Conservation (phyloP, 176 grass and related monocot genomes). For the Olyra latifolia region DNA sequence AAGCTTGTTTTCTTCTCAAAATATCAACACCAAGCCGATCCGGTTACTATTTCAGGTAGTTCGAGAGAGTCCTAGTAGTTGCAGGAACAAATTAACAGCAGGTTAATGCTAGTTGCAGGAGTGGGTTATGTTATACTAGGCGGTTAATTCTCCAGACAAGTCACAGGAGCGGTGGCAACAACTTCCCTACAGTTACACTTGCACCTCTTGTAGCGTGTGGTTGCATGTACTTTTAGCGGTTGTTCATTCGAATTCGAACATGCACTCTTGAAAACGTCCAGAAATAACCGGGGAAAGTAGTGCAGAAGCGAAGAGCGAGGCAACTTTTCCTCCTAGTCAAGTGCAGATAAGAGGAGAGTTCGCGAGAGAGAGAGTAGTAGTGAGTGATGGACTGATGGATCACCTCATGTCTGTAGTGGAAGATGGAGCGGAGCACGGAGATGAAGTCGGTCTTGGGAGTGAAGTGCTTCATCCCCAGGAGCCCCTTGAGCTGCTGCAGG, state of each 20-base stretch:
- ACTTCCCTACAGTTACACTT: background rate
- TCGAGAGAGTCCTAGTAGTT: background rate
- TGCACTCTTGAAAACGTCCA: background rate
- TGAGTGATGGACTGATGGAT: too few species aligned
- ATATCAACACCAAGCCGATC: background rate
- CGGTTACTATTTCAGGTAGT: background rate
- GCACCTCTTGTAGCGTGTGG: background rate
- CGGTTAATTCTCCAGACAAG: conserved; percentile 20
- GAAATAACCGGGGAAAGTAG: background rate
- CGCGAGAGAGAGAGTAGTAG: background rate
- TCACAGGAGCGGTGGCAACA: background rate
- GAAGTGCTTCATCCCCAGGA: conserved; percentile 89
- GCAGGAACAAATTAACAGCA: background rate
- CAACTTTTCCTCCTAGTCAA: background rate
- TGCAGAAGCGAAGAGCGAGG: background rate
- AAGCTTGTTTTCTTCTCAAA: background rate
- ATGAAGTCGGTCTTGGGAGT: conserved; percentile 82
- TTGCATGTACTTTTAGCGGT: conserved; percentile 14
- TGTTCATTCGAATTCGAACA: background rate
- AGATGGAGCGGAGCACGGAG: conserved; percentile 65
- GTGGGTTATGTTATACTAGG: background rate
- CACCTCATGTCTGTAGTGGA: conserved; percentile 69
- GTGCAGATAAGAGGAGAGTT: background rate
- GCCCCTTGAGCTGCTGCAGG: conserved; percentile 90
- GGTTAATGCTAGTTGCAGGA: background rate